These are phyloP conservation scores for Nissolia schottii DNA, from an alignment of 306 rosid species.

Conservation along the genomic window DNA sequence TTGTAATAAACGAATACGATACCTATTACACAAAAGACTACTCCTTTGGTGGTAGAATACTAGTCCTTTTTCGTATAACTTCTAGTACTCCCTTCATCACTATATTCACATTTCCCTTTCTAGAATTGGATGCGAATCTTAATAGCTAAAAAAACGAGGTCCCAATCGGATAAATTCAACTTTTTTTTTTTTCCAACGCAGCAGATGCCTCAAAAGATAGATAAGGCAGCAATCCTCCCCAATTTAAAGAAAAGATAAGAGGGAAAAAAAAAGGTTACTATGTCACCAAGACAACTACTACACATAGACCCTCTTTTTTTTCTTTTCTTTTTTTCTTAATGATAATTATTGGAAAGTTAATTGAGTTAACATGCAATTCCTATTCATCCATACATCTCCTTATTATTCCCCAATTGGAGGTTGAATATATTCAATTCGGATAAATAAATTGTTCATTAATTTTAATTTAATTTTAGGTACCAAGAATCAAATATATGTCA, in stretches of 20 bases:
- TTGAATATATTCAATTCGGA: neutral
- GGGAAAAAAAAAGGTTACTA: neutral
- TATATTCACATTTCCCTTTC: constrained; percentile 31
- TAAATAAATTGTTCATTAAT: neutral
- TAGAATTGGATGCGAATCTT: constrained; percentile 52
- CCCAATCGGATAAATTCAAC: constrained; percentile 60
- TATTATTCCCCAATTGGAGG: neutral
- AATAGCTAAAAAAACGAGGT: constrained; percentile 29
- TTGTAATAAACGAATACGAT: neutral
- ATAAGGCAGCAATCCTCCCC: constrained; percentile 22
- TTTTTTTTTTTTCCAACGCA: constrained; percentile 43
- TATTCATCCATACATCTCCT: neutral
- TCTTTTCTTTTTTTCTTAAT: no score
- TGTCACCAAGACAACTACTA: neutral
- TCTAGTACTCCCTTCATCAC: neutral
- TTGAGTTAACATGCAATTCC: neutral
- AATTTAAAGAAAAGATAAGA: no score
- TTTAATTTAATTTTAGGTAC: no score
- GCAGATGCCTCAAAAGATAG: constrained; percentile 56
- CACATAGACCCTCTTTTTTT: neutral
- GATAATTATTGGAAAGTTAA: neutral
- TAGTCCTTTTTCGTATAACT: neutral
- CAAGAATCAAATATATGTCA: neutral
- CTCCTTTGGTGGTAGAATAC: neutral
- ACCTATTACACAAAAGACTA: neutral